Conservation (phyloP, 2,329 filamentous ascomycete species). For the Neophaeococcomyces aloes region DNA sequence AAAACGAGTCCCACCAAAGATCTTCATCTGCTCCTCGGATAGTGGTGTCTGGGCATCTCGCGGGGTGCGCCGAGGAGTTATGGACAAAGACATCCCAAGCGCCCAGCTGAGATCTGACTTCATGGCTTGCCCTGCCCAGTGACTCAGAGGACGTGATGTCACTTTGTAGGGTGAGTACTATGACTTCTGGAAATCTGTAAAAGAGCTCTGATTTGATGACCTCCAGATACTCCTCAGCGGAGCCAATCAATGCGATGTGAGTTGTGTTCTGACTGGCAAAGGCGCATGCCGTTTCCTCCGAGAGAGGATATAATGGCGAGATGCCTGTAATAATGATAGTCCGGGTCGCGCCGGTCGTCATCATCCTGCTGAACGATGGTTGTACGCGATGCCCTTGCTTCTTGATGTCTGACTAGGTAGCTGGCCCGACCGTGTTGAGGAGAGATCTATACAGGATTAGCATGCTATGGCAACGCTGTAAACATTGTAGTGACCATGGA, state of each 20-base stretch:
- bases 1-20: constrained; percentile 35
- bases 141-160: constrained; percentile 34
- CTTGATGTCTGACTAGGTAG: too few species aligned
- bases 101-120: constrained; percentile 25
- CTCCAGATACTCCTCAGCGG: constrained; percentile 3
- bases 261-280: background rate
- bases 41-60: constrained; percentile 8
- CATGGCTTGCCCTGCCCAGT: constrained; percentile 27
- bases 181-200: constrained; percentile 7
- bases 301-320: background rate
- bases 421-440: too few species aligned
- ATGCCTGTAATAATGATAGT: constrained; percentile 5
- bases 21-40: constrained; percentile 29
- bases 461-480: too few species aligned
- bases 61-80: constrained; percentile 12
- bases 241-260: constrained; percentile 7
- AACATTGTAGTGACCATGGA: too few species aligned
- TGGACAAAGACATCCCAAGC: constrained; percentile 36
- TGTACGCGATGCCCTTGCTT: too few species aligned
- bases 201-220: constrained; percentile 27
- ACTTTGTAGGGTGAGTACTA: constrained; percentile 33
- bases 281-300: background rate
- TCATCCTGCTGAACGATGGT: background rate
- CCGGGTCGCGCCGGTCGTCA: background rate
- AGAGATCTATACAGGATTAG: too few species aligned